A percentile compares a stretch with the other conserved stretches of the same genome.
Evolutionary conservation across 352 stramenopile species (phyloP).

Genomic region (Discostella stelligera): DNA sequence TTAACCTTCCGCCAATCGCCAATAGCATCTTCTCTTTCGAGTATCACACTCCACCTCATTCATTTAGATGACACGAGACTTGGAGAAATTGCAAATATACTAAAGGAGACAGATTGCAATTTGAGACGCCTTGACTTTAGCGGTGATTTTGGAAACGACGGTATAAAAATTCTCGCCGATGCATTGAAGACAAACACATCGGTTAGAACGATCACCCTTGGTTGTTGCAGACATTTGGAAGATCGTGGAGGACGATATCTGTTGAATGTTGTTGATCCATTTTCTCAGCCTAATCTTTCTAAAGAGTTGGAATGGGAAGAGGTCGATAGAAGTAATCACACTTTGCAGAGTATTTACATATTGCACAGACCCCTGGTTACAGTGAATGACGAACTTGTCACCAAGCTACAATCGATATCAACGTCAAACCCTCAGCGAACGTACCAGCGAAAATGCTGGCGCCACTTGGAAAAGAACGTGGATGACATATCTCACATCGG

Average conservation of each 20-base stretch:
- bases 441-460: constrained; percentile 34
- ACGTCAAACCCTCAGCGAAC: constrained; percentile 26
- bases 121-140: constrained; percentile 33
- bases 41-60: constrained; percentile 29
- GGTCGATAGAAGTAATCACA: constrained; percentile 36
- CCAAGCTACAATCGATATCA: constrained; percentile 28
- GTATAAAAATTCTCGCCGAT: constrained; percentile 40
- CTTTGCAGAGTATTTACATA: constrained; percentile 42
- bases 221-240: constrained; percentile 23
- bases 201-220: constrained; percentile 37
- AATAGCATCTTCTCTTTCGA: constrained; percentile 30
- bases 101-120: constrained; percentile 22
- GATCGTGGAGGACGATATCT: constrained; percentile 29
- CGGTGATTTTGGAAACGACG: constrained; percentile 38
- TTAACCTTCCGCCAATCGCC: background rate
- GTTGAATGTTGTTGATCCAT: constrained; percentile 24
- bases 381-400: constrained; percentile 24
- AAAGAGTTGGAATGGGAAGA: constrained; percentile 18
- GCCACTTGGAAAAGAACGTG: constrained; percentile 32
- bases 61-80: constrained; percentile 27
- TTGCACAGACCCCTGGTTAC: constrained; percentile 24
- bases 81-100: constrained; percentile 20
- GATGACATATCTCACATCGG: constrained; percentile 29
- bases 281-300: constrained; percentile 1
- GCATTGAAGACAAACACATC: constrained; percentile 43